Conservation (phyloP, 2,329 filamentous ascomycete species). For the Dichotomopilus funicola region DNA sequence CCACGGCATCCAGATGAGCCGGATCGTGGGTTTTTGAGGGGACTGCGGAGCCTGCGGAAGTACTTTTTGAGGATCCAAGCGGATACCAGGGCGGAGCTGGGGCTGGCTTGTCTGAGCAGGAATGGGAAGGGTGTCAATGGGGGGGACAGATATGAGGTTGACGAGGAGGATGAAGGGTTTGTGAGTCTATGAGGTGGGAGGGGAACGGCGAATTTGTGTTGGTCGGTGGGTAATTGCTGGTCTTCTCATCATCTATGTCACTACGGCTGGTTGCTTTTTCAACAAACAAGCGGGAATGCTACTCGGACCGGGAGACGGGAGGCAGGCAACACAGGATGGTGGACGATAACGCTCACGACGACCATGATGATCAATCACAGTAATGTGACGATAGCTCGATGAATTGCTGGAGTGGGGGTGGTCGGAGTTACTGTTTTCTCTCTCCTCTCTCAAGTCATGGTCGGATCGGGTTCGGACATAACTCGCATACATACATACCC, state of each 20-base stretch:
- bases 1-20: constrained; percentile 74
- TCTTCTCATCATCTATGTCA: not conserved
- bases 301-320: too few species aligned
- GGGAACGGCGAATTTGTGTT: not conserved
- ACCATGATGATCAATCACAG: too few species aligned
- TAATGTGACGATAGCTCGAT: too few species aligned
- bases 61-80: constrained; percentile 86
- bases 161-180: constrained; percentile 26
- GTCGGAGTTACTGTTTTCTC: too few species aligned
- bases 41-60: constrained; percentile 66
- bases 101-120: constrained; percentile 28
- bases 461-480: too few species aligned
- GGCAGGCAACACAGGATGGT: too few species aligned
- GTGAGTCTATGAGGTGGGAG: constrained; percentile 30
- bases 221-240: not conserved
- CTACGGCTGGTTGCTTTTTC: not conserved
- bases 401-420: too few species aligned
- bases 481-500: too few species aligned
- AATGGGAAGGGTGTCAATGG: not conserved
- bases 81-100: constrained; percentile 57
- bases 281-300: not conserved
- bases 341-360: too few species aligned
- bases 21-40: constrained; percentile 83
- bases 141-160: constrained; percentile 8
- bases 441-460: too few species aligned